Evolutionary conservation across 495 filamentous ascomycete species (phyloP).

Genomic region (Halenospora varia): DNA sequence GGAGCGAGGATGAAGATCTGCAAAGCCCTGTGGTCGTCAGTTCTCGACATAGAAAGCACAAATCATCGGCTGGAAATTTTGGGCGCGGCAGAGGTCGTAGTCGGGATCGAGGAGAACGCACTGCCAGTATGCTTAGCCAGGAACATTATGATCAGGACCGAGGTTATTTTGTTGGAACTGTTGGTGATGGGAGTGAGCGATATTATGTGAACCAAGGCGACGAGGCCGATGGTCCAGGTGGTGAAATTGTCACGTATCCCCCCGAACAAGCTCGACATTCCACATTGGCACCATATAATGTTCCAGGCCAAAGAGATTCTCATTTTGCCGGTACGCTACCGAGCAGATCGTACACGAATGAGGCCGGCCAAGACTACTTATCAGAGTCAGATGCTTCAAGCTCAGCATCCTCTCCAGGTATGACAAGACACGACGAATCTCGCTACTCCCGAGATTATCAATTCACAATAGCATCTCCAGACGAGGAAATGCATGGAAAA

Average conservation of each 20-base stretch:
- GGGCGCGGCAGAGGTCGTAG: constrained; percentile 41
- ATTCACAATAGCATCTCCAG: constrained; percentile 90
- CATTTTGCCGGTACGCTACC: constrained; percentile 35
- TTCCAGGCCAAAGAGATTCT: constrained; percentile 35
- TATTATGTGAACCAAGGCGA: constrained; percentile 75
- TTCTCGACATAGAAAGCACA: constrained; percentile 78
- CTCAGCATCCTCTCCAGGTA: constrained; percentile 45
- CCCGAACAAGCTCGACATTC: constrained; percentile 58
- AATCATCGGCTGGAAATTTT: constrained; percentile 55
- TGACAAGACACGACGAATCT: constrained; percentile 51
- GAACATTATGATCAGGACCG: constrained; percentile 47
- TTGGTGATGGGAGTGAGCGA: constrained; percentile 67
- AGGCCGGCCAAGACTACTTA: constrained; percentile 41
- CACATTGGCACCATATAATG: constrained; percentile 31
- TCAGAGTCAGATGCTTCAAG: constrained; percentile 58
- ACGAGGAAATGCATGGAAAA: constrained; percentile 97
- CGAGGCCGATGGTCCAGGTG: constrained; percentile 66
- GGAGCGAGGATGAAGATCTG: constrained; percentile 93
- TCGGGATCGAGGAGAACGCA: constrained; percentile 33
- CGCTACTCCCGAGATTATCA: constrained; percentile 86
- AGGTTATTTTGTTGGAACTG: constrained; percentile 59
- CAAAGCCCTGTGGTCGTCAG: constrained; percentile 82
- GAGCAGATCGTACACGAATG: constrained; percentile 51
- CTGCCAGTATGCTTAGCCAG: constrained; percentile 36
- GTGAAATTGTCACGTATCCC: constrained; percentile 78